Evolutionary conservation across 805 yeast species (phyloP).

Genomic region (Suhomyces xylopsoci): DNA sequence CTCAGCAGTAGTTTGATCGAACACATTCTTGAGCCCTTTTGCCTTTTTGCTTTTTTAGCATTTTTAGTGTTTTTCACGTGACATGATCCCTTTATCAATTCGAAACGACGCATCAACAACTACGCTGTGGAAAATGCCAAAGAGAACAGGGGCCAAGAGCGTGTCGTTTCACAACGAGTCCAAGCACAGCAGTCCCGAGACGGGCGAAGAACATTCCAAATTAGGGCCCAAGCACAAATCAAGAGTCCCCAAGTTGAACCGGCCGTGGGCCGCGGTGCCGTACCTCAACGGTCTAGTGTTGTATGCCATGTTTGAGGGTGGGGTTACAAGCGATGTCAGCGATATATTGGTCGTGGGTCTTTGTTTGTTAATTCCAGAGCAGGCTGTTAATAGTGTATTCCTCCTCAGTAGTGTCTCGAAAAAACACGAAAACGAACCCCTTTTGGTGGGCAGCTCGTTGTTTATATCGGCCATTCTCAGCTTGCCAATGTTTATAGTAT

Average conservation of each 20-base stretch:
- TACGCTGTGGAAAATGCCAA: conserved; percentile 3
- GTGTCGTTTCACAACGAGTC: conserved; percentile 17
- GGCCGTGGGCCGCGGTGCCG: conserved; percentile 21
- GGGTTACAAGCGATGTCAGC: conserved; percentile 24
- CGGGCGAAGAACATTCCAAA: background rate
- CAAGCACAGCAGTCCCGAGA: background rate
- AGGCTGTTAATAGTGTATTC: conserved; percentile 18
- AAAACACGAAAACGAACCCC: conserved; percentile 7
- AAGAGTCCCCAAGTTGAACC: conserved; percentile 13
- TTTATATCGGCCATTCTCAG: conserved; percentile 34
- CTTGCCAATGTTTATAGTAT: conserved; percentile 33
- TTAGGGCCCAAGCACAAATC: background rate
- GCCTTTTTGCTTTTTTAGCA: no score
- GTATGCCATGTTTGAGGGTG: conserved; percentile 27
- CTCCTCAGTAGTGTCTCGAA: conserved; percentile 3
- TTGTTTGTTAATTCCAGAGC: conserved; percentile 19
- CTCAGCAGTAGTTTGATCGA: no score
- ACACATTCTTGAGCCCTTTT: no score
- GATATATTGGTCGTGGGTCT: conserved; percentile 25
- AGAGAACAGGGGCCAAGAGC: conserved; percentile 12
- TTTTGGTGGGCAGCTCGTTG: conserved; percentile 20
- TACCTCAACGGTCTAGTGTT: conserved; percentile 27
- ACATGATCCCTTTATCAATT: background rate
- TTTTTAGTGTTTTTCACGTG: no score
- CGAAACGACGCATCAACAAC: background rate